phyloP scores from a whole-genome alignment of 305 asterid species.

The Rubia occidens region DNA sequence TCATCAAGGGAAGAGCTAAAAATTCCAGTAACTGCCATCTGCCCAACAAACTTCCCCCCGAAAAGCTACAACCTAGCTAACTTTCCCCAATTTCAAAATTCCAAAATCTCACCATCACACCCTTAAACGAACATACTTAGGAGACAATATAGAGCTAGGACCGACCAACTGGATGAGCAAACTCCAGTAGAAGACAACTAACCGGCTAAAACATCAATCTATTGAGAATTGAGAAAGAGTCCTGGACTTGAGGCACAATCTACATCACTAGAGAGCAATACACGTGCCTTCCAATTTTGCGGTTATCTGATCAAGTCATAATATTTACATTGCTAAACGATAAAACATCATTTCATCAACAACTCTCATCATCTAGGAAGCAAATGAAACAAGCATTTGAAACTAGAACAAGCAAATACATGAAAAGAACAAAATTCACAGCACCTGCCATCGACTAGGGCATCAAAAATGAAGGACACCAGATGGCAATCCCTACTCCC shows the following conservation, averaged over 20 bases:
- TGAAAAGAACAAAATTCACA: not conserved
- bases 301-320: not conserved
- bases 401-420: not conserved
- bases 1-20: not conserved
- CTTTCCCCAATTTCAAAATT: not conserved
- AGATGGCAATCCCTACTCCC: conserved; percentile 41
- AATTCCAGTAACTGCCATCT: not conserved
- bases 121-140: not conserved
- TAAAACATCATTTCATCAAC: not conserved
- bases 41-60: not conserved
- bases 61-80: not conserved
- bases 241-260: not conserved
- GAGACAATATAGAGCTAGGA: not conserved
- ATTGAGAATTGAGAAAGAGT: conserved; percentile 6
- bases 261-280: too few relatives aligned
- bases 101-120: not conserved
- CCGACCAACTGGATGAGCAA: not conserved
- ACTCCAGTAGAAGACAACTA: not conserved
- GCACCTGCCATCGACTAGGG: conserved; percentile 84
- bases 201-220: not conserved
- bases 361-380: too few relatives aligned
- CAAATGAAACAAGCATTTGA: not conserved
- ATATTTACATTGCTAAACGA: not conserved
- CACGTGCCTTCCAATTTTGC: not conserved
- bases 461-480: conserved; percentile 80